Percentiles rank a stretch among this genome's conserved stretches.
These are phyloP conservation scores for Aspergillus pseudonomiae DNA, from an alignment of 2,329 filamentous ascomycete genomes.

Conservation along the genomic window DNA sequence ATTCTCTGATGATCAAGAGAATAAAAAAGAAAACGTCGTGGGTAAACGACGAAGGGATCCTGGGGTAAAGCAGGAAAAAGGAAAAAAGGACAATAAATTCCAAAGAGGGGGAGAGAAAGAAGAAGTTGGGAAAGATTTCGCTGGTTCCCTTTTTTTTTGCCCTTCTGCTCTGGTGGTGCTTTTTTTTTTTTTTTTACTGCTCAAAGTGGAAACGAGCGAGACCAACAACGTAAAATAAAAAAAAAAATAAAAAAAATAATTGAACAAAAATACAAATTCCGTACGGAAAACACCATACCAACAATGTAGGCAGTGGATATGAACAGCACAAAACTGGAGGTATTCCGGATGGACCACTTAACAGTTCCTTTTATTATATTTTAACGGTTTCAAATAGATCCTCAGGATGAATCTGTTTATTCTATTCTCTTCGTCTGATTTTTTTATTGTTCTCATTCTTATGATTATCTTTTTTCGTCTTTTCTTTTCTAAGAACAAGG, in stretches of 20 bases:
- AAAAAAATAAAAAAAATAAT: not conserved
- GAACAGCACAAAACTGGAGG: not conserved
- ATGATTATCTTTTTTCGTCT: not conserved
- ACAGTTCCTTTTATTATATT: no score
- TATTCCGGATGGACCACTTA: not conserved
- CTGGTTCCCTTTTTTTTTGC: constrained; percentile 7
- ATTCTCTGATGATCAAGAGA: constrained; percentile 4
- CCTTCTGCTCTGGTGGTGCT: not conserved
- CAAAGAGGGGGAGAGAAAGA: constrained; percentile 17
- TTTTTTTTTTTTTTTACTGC: not conserved
- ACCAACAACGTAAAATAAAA: not conserved
- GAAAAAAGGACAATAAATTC: constrained; percentile 12
- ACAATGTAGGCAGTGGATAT: not conserved
- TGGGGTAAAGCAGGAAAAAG: constrained; percentile 23
- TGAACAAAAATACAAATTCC: not conserved
- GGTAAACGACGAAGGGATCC: constrained; percentile 24
- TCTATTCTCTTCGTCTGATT: not conserved
- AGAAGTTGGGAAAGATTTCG: constrained; percentile 8
- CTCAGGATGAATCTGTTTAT: not conserved
- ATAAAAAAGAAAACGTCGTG: constrained; percentile 21
- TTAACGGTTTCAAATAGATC: not conserved
- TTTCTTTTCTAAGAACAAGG: no score
- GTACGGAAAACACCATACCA: not conserved
- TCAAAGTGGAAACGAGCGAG: constrained; percentile 1
- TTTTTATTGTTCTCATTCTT: not conserved